Base-by-base conservation (phyloP, 108 stramenopile species). In the Aurantiochytrium sp. region DNA sequence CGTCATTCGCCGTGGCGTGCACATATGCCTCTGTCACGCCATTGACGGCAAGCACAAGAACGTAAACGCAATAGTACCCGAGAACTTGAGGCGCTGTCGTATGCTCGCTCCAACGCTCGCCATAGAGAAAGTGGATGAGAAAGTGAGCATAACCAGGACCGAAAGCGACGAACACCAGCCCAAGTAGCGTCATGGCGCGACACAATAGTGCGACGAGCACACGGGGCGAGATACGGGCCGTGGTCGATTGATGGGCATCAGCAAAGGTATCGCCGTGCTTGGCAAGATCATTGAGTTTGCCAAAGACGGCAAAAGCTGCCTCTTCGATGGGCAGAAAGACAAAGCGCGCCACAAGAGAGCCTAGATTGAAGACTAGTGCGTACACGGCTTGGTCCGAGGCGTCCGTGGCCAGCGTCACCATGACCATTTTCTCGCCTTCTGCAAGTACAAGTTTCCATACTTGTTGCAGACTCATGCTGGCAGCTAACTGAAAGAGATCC, bases 341-440 rank as follows among this genome's bases (percentile, higher is more conserved):
- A 53, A 83, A 83, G 51, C 76, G 76, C 45, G 51, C 76, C n/a
- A 83, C 28, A 12, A 83, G 23, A 45, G 76, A 83, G 45, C 76
- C 76, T 16, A 83, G 76, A 53, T 83, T 83, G 76, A 83, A 83
- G 10, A 83, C 76, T 12, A 83, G 76, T 23, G 76, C 45, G 51
- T 83, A 83, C 12, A 83, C 76, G 8, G 76, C 76, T 35, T 83
- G 76, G 16, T 83, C 76, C 28, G 76, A 47, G 76, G 76, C 76
- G 51, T 47, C 49, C 10, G 51, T 83, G 12, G 45, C 49, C n/a
- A 83, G 51, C n/a, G 76, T 53, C 19, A 83, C 49, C 76, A 83
- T 83, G n/a, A 83, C 76, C 49, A 83, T 47, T 23, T 83, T 83
- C 76, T 83, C 76, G 49, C 76, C 76, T 23, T 83, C 76, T 12